phyloP scores from a whole-genome alignment of 345 rosid genomes.

The Trapa bicornis region DNA sequence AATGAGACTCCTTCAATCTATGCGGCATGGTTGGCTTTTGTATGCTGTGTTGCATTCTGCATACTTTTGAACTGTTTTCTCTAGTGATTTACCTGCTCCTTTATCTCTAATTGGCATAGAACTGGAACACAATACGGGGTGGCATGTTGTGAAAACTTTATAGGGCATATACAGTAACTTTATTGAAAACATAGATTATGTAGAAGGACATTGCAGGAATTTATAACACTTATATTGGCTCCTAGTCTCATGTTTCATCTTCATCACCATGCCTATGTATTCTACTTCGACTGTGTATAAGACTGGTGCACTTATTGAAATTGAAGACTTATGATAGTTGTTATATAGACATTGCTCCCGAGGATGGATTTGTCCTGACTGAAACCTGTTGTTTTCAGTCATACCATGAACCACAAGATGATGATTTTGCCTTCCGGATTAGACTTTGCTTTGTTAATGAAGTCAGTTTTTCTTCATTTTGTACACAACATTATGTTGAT shows the following conservation, averaged over 20 bases:
- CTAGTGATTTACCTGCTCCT: background rate
- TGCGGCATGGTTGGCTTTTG: background rate
- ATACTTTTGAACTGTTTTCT: background rate
- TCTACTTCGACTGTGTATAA: background rate
- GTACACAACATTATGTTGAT: background rate
- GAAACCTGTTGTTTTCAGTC: background rate
- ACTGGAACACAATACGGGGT: background rate
- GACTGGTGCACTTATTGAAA: background rate
- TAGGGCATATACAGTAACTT: background rate
- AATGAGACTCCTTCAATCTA: background rate
- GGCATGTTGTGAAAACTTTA: background rate
- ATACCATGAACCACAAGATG: background rate
- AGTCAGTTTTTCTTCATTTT: background rate
- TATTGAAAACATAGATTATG: background rate
- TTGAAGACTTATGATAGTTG: background rate
- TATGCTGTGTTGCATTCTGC: background rate
- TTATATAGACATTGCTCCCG: background rate
- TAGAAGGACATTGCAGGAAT: background rate
- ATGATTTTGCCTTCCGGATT: background rate
- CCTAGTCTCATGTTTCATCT: background rate
- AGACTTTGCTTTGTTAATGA: background rate
- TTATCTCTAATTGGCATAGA: background rate
- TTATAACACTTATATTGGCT: background rate
- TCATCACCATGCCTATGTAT: background rate
- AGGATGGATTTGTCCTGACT: background rate